Evolutionary conservation across 2,329 filamentous ascomycete species (phyloP).

Genomic region (Phialophora chinensis): DNA sequence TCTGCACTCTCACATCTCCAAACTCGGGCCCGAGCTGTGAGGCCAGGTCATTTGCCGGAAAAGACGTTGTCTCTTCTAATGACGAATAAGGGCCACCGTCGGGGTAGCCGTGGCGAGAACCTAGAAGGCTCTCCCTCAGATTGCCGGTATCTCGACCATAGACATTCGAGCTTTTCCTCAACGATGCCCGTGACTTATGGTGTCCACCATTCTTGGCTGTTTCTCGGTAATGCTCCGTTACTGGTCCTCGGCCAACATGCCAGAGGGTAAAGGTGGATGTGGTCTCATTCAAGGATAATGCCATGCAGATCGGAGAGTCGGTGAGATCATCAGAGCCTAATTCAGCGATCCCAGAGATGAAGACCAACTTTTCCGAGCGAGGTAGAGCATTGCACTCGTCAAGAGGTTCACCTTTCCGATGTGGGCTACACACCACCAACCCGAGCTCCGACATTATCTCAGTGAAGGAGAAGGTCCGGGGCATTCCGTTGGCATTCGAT

Average conservation of each 20-base stretch:
- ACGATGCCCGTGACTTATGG: constrained; percentile 31
- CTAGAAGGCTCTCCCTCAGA: constrained; percentile 78
- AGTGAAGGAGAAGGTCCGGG: constrained; percentile 38
- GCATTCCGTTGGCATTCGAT: constrained; percentile 29
- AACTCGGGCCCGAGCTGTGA: constrained; percentile 74
- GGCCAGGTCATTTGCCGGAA: constrained; percentile 64
- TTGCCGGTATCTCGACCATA: constrained; percentile 65
- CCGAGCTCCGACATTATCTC: constrained; percentile 39
- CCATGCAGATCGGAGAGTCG: constrained; percentile 26
- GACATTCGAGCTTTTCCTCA: constrained; percentile 69
- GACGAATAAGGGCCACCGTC: constrained; percentile 33
- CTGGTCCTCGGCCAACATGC: constrained; percentile 52
- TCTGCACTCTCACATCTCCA: constrained; percentile 59
- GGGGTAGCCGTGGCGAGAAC: constrained; percentile 46
- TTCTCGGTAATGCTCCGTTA: constrained; percentile 47
- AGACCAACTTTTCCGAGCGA: constrained; percentile 34
- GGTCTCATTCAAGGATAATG: constrained; percentile 36
- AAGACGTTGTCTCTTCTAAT: constrained; percentile 58
- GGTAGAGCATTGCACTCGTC: constrained; percentile 34
- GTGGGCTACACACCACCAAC: constrained; percentile 36
- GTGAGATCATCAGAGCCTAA: background rate
- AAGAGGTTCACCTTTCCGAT: constrained; percentile 32
- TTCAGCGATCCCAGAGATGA: constrained; percentile 32
- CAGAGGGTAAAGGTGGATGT: constrained; percentile 36
- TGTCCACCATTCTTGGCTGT: constrained; percentile 47